Evolutionary conservation across 2,329 filamentous ascomycete genomes (phyloP).

Genomic region (Mycosphaerella sp.): DNA sequence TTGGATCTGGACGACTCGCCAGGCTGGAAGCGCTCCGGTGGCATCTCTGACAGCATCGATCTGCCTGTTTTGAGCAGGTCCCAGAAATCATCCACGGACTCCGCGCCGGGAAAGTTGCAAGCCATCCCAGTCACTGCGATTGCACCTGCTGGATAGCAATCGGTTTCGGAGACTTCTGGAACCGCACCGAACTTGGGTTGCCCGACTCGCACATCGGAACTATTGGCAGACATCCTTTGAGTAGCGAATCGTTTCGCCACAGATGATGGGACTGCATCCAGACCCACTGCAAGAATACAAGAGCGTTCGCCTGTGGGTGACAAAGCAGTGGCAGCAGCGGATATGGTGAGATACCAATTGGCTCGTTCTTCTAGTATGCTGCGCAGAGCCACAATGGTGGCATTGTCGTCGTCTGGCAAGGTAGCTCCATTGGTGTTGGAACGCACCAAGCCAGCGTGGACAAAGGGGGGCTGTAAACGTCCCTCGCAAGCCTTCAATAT

Average conservation of each 20-base stretch:
- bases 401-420: neutral
- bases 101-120: slow-evolving; percentile 11
- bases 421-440: slow-evolving; percentile 2
- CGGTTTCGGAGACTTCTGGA: neutral
- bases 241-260: neutral
- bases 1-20: neutral
- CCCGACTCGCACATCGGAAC: neutral
- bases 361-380: slow-evolving; percentile 5
- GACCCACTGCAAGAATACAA: neutral
- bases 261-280: neutral
- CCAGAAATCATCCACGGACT: slow-evolving; percentile 14
- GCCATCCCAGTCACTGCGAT: slow-evolving; percentile 18
- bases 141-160: neutral
- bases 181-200: neutral
- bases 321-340: neutral
- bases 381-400: neutral
- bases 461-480: neutral
- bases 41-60: slow-evolving; percentile 8
- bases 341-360: slow-evolving; percentile 8
- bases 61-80: slow-evolving; percentile 5
- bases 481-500: neutral
- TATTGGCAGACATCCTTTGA: neutral
- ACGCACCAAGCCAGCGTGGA: neutral
- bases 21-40: slow-evolving; percentile 7
- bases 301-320: neutral